Evolutionary conservation across 257 asterid genomes (phyloP).

Genomic region (Craterostigma plantagineum): DNA sequence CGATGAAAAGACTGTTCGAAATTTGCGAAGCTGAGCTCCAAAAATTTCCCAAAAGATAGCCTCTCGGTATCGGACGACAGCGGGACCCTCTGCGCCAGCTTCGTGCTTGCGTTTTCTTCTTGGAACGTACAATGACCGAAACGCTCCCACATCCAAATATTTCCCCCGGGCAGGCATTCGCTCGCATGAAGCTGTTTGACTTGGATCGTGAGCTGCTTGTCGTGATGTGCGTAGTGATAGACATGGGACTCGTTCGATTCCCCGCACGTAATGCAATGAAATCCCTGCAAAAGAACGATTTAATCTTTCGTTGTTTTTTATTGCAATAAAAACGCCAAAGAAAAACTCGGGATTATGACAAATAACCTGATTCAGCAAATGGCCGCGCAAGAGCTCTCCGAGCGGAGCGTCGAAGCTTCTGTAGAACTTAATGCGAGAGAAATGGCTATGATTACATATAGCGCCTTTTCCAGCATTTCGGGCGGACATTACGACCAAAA

Average conservation of each 20-base stretch:
- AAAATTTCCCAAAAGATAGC: slow-evolving; percentile 77
- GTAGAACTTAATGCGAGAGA: slow-evolving; percentile 83
- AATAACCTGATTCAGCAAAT: slow-evolving; percentile 73
- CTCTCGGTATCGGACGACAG: slow-evolving; percentile 67
- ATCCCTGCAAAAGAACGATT: slow-evolving; percentile 32
- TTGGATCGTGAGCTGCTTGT: slow-evolving; percentile 73
- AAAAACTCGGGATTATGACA: neutral
- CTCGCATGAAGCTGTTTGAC: slow-evolving; percentile 43
- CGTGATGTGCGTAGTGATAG: slow-evolving; percentile 74
- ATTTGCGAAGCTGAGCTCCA: slow-evolving; percentile 59
- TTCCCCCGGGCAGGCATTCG: slow-evolving; percentile 54
- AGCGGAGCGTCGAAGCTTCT: slow-evolving; percentile 75
- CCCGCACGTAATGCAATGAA: slow-evolving; percentile 53
- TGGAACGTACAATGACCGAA: slow-evolving; percentile 44
- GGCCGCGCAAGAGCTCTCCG: slow-evolving; percentile 58
- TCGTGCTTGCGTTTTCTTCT: slow-evolving; percentile 24
- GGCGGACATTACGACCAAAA: slow-evolving; percentile 72
- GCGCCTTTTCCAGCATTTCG: slow-evolving; percentile 56
- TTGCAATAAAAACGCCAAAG: no score
- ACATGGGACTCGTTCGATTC: slow-evolving; percentile 57
- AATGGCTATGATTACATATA: slow-evolving; percentile 67
- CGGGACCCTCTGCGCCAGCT: slow-evolving; percentile 63
- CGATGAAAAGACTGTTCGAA: slow-evolving; percentile 84
- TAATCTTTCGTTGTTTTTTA: neutral
- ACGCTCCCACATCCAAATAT: slow-evolving; percentile 99